A percentile compares a stretch with the other conserved stretches of the same genome.
These are phyloP conservation scores for Nowakowskiella sp. DNA, from an alignment of 192 early-diverging fungal species.

Conservation along the genomic window DNA sequence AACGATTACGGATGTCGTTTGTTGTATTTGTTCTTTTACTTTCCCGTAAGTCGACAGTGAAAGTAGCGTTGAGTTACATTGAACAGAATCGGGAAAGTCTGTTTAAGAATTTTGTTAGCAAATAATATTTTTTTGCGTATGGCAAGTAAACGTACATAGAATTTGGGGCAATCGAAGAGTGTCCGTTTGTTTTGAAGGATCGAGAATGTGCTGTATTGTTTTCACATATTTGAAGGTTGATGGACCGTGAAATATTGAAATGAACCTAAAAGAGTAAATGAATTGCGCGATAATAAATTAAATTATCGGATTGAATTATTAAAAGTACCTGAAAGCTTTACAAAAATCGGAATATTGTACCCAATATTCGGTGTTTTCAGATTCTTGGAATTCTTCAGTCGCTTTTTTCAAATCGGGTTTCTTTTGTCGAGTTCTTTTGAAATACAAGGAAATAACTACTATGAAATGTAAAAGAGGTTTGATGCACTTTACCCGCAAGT, in stretches of 20 bases:
- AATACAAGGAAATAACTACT: background rate
- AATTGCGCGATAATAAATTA: slow-evolving; percentile 4
- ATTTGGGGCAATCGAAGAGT: slow-evolving; percentile 31
- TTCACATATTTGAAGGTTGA: slow-evolving; percentile 35
- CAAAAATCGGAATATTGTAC: slow-evolving; percentile 27
- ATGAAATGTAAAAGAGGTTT: background rate
- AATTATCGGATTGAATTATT: slow-evolving; percentile 12
- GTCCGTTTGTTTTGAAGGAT: slow-evolving; percentile 37
- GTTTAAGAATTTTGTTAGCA: slow-evolving; percentile 1
- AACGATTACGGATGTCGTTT: slow-evolving; percentile 25
- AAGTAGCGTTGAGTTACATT: slow-evolving; percentile 21
- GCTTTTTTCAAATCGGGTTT: slow-evolving; percentile 9
- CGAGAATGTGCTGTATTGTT: slow-evolving; percentile 29
- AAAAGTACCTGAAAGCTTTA: slow-evolving; percentile 24
- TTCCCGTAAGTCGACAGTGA: slow-evolving; percentile 35
- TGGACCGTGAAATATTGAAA: slow-evolving; percentile 39
- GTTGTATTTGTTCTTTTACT: slow-evolving; percentile 19
- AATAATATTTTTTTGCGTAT: background rate
- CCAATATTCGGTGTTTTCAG: slow-evolving; percentile 25
- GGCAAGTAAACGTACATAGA: slow-evolving; percentile 24
- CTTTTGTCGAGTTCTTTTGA: background rate
- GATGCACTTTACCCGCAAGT: slow-evolving; percentile 34
- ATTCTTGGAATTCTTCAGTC: slow-evolving; percentile 17
- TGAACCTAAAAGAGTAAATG: slow-evolving; percentile 1
- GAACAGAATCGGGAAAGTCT: slow-evolving; percentile 35